phyloP scores from a whole-genome alignment of 1,284 basidiomycete species.

The Ustanciosporium gigantosporum region DNA sequence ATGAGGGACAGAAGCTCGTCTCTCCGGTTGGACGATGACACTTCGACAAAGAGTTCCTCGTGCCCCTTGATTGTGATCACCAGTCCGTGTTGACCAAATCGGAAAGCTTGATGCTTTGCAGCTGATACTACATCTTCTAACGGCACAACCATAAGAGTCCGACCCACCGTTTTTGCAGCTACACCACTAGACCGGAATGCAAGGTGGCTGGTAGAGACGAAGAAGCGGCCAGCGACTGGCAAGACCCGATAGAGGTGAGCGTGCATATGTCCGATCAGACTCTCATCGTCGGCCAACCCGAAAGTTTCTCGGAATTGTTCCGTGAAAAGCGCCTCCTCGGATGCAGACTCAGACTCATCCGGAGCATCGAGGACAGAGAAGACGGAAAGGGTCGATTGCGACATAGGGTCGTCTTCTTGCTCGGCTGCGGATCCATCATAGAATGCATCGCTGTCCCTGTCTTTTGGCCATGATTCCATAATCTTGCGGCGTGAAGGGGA shows the following conservation, averaged over 20 bases:
- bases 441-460: conserved; percentile 7
- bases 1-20: conserved; percentile 75
- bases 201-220: conserved; percentile 42
- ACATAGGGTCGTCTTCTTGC: conserved; percentile 20
- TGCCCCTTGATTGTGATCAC: conserved; percentile 89
- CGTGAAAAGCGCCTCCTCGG: conserved; percentile 5
- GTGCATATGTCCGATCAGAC: conserved; percentile 31
- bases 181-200: conserved; percentile 54
- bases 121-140: conserved; percentile 81
- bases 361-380: conserved; percentile 37
- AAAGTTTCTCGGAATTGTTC: conserved; percentile 39
- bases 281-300: conserved; percentile 33
- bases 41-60: conserved; percentile 95
- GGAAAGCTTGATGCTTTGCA: conserved; percentile 82
- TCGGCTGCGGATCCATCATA: conserved; percentile 19
- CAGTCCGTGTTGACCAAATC: conserved; percentile 84
- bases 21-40: conserved; percentile 76
- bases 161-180: conserved; percentile 42
- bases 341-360: conserved; percentile 4
- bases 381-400: conserved; percentile 19
- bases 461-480: conserved; percentile 33
- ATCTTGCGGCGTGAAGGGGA: conserved; percentile 12
- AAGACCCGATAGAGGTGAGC: conserved; percentile 48
- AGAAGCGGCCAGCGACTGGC: conserved; percentile 48
- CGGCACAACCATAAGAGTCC: conserved; percentile 84